A percentile compares a stretch with the other conserved stretches of the same genome.
phyloP scores from a whole-genome alignment of 2,329 filamentous ascomycete genomes.

The Ceratocystis albifundus region DNA sequence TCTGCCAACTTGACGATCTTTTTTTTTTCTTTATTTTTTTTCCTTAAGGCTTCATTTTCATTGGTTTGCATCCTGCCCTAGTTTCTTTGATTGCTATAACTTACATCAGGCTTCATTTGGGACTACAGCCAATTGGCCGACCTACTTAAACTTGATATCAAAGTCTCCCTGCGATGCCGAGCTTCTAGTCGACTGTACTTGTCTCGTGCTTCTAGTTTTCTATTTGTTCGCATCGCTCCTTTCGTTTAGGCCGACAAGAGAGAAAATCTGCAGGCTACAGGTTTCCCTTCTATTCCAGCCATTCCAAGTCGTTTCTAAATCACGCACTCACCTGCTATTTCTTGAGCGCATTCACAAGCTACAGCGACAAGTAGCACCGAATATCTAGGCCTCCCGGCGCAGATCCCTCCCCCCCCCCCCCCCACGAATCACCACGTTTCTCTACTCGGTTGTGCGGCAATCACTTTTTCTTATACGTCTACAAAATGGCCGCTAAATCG shows the following conservation, averaged over 20 bases:
- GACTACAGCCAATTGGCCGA: neutral
- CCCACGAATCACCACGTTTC: neutral
- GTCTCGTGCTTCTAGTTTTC: neutral
- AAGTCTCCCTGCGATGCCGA: conserved; percentile 1
- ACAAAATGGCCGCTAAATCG: conserved; percentile 72
- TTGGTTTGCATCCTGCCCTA: neutral
- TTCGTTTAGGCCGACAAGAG: neutral
- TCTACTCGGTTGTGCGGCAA: neutral
- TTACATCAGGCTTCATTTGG: neutral
- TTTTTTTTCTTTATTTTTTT: neutral
- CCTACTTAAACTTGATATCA: neutral
- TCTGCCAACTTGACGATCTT: conserved; percentile 7
- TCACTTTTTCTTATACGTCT: neutral
- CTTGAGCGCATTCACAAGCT: neutral
- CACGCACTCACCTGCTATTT: neutral
- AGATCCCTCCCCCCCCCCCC: too few relatives aligned
- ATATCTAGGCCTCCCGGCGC: neutral
- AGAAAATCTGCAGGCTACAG: conserved; percentile 11
- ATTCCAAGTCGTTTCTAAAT: neutral
- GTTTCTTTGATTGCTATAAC: neutral
- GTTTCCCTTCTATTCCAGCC: neutral
- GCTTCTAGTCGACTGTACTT: neutral
- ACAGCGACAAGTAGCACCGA: neutral
- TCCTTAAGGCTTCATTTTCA: neutral
- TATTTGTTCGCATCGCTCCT: neutral